Conservation (phyloP, 2,329 filamentous ascomycete genomes). For the Botrytis paeoniae region DNA sequence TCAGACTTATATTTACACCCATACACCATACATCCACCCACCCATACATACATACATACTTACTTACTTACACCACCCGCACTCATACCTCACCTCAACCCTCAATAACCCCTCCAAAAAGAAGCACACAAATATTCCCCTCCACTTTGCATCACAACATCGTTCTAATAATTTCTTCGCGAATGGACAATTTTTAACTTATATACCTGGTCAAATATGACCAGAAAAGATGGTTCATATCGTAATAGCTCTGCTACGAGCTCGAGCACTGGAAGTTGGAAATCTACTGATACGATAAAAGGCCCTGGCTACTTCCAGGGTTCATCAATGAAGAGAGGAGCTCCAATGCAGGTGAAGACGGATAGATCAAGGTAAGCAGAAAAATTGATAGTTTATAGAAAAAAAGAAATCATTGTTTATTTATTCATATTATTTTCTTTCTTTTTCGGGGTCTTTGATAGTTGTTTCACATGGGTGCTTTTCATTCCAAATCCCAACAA, state of each 20-base stretch:
- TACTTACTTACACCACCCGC: neutral
- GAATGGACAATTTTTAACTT: conserved; percentile 34
- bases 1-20: neutral
- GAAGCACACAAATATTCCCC: neutral
- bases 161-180: conserved; percentile 1
- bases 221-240: conserved; percentile 60
- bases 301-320: conserved; percentile 37
- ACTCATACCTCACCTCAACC: neutral
- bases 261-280: conserved; percentile 64
- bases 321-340: conserved; percentile 31
- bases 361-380: conserved; percentile 44
- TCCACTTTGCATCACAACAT: neutral
- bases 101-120: conserved; percentile 12
- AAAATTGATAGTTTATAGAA: neutral
- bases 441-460: conserved; percentile 7
- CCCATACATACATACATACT: neutral
- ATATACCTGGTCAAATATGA: conserved; percentile 50
- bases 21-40: neutral
- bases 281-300: conserved; percentile 62
- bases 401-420: conserved; percentile 1
- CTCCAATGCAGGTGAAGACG: conserved; percentile 53
- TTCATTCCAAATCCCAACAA: conserved; percentile 13
- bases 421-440: conserved; percentile 24
- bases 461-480: conserved; percentile 8
- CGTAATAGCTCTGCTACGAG: conserved; percentile 63